Conservation (phyloP, 345 rosid genomes). For the Firmiana major region DNA sequence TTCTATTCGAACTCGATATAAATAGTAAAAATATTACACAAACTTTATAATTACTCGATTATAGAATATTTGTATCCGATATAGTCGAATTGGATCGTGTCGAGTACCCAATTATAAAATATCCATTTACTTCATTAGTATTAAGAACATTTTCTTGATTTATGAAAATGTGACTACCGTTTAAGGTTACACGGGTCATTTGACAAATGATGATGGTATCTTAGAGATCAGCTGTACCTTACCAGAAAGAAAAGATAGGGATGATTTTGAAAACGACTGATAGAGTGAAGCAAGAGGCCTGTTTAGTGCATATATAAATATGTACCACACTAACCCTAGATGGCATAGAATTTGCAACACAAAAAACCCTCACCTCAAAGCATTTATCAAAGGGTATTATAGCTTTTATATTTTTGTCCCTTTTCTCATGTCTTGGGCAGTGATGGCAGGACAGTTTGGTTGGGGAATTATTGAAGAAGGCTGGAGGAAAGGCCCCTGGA, state of each 20-base stretch:
- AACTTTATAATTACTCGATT: too few relatives aligned
- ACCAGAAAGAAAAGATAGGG: slow-evolving; percentile 25
- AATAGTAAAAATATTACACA: too few relatives aligned
- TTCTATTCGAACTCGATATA: too few relatives aligned
- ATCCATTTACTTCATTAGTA: too few relatives aligned
- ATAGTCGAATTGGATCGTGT: too few relatives aligned
- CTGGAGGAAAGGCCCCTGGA: slow-evolving; percentile 98
- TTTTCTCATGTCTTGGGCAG: slow-evolving; percentile 59
- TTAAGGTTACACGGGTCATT: slow-evolving; percentile 16
- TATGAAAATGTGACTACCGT: background rate
- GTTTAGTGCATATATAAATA: slow-evolving; percentile 52
- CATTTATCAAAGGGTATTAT: slow-evolving; percentile 11
- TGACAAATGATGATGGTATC: slow-evolving; percentile 29
- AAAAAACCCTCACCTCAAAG: slow-evolving; percentile 6
- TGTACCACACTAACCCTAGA: slow-evolving; percentile 27
- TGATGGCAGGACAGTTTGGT: slow-evolving; percentile 53
- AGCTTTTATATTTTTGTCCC: background rate
- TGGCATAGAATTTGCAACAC: slow-evolving; percentile 38
- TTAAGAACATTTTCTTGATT: background rate
- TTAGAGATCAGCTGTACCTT: slow-evolving; percentile 24
- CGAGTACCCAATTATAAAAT: too few relatives aligned
- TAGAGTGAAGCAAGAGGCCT: slow-evolving; percentile 16
- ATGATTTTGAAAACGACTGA: slow-evolving; percentile 41
- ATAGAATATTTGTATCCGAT: too few relatives aligned
- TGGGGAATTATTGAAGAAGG: slow-evolving; percentile 67